A percentile compares a stretch with the other conserved stretches of the same genome.
Conservation (phyloP, 2,329 filamentous ascomycete genomes). For the Ophiostoma australiae region DNA sequence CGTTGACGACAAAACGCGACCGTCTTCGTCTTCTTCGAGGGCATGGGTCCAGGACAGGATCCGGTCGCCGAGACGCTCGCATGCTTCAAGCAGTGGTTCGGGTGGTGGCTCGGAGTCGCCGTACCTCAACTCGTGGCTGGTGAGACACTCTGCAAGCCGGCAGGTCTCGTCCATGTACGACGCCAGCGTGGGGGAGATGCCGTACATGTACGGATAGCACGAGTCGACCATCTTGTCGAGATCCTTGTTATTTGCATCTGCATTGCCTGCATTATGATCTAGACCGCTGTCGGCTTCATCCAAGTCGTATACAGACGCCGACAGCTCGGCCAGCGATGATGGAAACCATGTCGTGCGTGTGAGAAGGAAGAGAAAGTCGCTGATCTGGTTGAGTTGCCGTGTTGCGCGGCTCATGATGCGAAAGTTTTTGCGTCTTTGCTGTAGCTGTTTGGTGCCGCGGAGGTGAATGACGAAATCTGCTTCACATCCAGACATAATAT, state of each 20-base stretch:
- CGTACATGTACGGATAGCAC: constrained; percentile 23
- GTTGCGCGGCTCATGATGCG: background rate
- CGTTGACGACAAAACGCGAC: background rate
- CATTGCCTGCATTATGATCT: background rate
- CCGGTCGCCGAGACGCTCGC: constrained; percentile 15
- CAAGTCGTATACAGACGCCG: background rate
- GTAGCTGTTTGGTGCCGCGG: constrained; percentile 20
- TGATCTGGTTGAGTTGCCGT: constrained; percentile 22
- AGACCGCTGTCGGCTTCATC: background rate
- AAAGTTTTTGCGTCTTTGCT: background rate
- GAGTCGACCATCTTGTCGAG: background rate
- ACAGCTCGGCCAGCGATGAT: background rate
- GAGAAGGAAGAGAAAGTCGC: constrained; percentile 22
- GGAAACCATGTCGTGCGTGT: constrained; percentile 18
- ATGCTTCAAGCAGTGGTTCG: constrained; percentile 12
- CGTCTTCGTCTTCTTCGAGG: constrained; percentile 11
- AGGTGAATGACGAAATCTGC: constrained; percentile 23
- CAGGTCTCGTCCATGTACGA: constrained; percentile 23
- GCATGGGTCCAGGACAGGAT: constrained; percentile 16
- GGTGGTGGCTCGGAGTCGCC: background rate
- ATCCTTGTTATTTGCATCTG: background rate
- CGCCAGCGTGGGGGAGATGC: constrained; percentile 18
- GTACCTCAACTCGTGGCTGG: background rate
- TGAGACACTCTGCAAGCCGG: constrained; percentile 18
- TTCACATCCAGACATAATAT: constrained; percentile 24